Conservation (phyloP, 139 green algal genomes). For the Chlorella ohadii region DNA sequence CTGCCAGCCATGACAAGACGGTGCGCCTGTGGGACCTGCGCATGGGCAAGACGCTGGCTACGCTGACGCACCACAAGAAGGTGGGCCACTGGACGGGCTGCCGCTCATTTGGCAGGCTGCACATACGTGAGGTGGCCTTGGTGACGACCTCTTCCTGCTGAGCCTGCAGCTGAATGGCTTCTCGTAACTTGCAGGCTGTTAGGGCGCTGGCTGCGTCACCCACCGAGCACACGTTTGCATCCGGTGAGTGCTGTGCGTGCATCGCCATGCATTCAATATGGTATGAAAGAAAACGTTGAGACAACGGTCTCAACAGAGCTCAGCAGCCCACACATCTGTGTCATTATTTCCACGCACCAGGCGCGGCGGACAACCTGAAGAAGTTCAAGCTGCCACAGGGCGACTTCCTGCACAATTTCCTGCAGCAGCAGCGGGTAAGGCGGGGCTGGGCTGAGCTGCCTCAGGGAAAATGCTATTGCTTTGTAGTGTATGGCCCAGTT, state of each 20-base stretch:
- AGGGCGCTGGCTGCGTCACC: constrained; percentile 83
- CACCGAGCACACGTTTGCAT: constrained; percentile 87
- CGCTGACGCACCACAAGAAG: constrained; percentile 99
- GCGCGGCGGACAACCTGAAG: constrained; percentile 97
- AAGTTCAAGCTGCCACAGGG: constrained; percentile 92
- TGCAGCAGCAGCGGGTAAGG: constrained; percentile 81
- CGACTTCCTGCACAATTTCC: constrained; percentile 98
- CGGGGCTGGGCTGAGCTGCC: neutral
- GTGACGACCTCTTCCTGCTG: neutral
- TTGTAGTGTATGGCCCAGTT: neutral
- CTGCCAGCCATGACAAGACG: constrained; percentile 86
- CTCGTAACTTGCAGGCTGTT: neutral
- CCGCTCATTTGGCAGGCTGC: too few species aligned
- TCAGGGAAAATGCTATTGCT: neutral
- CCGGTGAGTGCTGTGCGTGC: constrained; percentile 19
- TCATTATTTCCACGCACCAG: constrained; percentile 42
- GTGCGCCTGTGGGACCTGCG: constrained; percentile 91
- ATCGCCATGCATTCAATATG: too few species aligned
- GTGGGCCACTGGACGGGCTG: neutral
- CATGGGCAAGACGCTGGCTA: constrained; percentile 80
- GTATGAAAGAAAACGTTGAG: too few species aligned
- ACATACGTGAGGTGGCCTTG: too few species aligned
- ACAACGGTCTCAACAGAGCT: too few species aligned
- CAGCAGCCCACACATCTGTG: too few species aligned
- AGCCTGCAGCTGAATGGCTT: neutral